Evolutionary conservation across 257 asterid species (phyloP).

Genomic region (Striga asiatica): DNA sequence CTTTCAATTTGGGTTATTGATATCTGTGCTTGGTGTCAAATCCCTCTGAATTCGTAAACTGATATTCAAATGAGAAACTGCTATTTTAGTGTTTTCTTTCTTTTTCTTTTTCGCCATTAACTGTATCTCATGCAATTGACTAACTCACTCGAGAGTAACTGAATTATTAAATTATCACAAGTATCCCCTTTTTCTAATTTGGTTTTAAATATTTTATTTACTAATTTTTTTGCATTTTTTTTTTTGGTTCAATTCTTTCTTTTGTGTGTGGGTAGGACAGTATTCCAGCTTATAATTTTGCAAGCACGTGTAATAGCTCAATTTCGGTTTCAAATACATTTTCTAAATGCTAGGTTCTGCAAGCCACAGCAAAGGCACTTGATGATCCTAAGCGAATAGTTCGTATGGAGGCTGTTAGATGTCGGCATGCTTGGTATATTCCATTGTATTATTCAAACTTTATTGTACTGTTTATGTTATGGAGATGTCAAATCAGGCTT

Average conservation of each 20-base stretch:
- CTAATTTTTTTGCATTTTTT: neutral
- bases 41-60: too few species aligned
- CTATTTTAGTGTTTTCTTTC: too few species aligned
- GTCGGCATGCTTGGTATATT: constrained; percentile 74
- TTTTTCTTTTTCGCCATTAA: too few species aligned
- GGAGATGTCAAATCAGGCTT: neutral
- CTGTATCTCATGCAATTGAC: neutral
- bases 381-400: constrained; percentile 85
- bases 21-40: neutral
- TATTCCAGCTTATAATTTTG: neutral
- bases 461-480: neutral
- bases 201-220: too few species aligned
- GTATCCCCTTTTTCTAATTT: too few species aligned
- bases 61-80: too few species aligned
- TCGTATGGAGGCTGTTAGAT: constrained; percentile 85
- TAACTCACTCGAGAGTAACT: neutral
- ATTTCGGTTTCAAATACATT: constrained; percentile 1
- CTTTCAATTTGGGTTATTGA: neutral
- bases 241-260: neutral
- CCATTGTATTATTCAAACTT: neutral
- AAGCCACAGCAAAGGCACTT: constrained; percentile 59
- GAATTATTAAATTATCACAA: too few species aligned
- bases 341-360: constrained; percentile 49
- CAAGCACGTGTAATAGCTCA: neutral
- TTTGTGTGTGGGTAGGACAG: constrained; percentile 1